Evolutionary conservation across 2,329 filamentous ascomycete species (phyloP), one percentile per base, ranked within the genome.

Genomic region (Arthrocladium fulminans): DNA sequence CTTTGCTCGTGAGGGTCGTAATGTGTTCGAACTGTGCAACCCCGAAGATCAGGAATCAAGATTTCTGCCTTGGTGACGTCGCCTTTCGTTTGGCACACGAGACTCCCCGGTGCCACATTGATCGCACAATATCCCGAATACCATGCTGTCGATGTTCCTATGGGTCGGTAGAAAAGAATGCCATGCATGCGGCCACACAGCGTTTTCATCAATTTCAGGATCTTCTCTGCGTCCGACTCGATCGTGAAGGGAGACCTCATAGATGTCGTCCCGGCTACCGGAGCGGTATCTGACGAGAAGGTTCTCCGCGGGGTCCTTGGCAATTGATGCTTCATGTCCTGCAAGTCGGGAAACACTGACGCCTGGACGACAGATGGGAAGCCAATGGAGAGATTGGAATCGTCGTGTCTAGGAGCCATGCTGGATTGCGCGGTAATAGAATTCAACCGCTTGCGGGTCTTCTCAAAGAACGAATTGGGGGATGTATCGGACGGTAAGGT

Each of bases 181-280:
- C 71, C 71, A 57, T 73, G 71, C 71, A 74, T 74, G 48, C 71
- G 63, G 43, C 71, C 71, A 58, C 70, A 73, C 2, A 71, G 73
- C 19, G 70, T 73, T 53, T 73, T 73, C 71, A 74, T 74, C 42
- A 74, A 59, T 52, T 73, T 67, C 40, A 74, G 56, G 27, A 74
- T 72, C 53, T 71, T 73, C 23, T 67, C 64, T 7, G 70, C 65
- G 58, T 74, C 71, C 24, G 67, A 63, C 53, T 67, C 68, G 2
- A 68, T 63, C 20, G 70, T 53, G 10, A 64, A 63, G 0, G 67
- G 65, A 7, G 67, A 60, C n/a, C 51, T 50, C 25, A 58, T 50
- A 46, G 38, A 20, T 40, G 55, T 44, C 3, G 43, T 38, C 49
- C 51, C 39, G 40, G 55, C 34, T 51, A 50, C 41, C 40, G 54